Evolutionary conservation across 768 basidiomycete genomes (phyloP).

Genomic region (Amanita subjunquillea): DNA sequence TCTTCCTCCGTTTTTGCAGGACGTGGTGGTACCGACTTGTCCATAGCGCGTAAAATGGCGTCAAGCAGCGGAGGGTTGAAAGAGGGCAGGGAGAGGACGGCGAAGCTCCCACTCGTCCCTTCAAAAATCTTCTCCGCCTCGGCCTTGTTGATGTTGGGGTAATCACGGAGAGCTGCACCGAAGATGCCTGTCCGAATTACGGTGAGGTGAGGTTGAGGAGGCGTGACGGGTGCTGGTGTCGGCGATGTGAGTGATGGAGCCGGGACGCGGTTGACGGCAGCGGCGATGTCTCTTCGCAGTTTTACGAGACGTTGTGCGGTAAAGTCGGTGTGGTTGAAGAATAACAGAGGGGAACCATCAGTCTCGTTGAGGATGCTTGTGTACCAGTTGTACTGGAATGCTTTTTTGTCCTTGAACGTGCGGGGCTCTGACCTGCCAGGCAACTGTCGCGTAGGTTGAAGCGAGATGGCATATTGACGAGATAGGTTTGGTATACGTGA

Average conservation of each 20-base stretch:
- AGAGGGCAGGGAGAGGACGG: constrained; percentile 51
- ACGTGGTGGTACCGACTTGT: constrained; percentile 54
- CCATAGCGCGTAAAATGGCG: constrained; percentile 48
- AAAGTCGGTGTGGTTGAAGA: constrained; percentile 57
- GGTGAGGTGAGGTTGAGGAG: constrained; percentile 26
- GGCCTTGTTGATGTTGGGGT: constrained; percentile 35
- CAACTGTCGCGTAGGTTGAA: constrained; percentile 39
- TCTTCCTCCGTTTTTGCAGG: constrained; percentile 33
- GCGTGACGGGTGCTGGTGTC: constrained; percentile 16
- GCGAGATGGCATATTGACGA: constrained; percentile 47
- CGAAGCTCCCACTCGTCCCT: constrained; percentile 49
- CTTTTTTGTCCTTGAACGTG: constrained; percentile 69
- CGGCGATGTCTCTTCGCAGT: constrained; percentile 58
- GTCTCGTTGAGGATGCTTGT: constrained; percentile 11
- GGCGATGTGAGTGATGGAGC: constrained; percentile 27
- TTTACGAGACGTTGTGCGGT: constrained; percentile 54
- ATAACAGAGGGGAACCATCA: constrained; percentile 23
- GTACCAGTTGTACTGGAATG: constrained; percentile 76
- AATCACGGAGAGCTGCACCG: constrained; percentile 64
- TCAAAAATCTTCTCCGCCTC: constrained; percentile 43
- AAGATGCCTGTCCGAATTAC: constrained; percentile 73
- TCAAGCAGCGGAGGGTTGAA: constrained; percentile 38
- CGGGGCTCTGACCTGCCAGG: constrained; percentile 50
- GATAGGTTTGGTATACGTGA: constrained; percentile 16
- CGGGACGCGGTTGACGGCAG: constrained; percentile 37